Conservation (phyloP, 2,329 filamentous ascomycete species). For the Stagonosporopsis cucurbitacearum region DNA sequence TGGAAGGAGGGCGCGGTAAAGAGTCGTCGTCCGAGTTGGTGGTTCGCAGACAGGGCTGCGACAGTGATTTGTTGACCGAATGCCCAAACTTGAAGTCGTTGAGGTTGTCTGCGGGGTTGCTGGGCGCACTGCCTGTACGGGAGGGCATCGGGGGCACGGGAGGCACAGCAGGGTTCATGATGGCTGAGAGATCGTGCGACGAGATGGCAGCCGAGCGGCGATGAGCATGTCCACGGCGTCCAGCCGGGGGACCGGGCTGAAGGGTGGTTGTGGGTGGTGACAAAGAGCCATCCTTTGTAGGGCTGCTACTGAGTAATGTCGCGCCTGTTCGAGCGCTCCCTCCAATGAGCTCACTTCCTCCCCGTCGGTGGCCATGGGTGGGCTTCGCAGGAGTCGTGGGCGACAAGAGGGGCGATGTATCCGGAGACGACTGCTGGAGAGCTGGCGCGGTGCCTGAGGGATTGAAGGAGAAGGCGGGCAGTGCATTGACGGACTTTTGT, state of each 20-base stretch:
- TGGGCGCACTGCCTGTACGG: conserved; percentile 68
- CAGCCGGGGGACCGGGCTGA: conserved; percentile 56
- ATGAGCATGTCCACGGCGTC: conserved; percentile 76
- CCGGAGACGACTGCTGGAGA: conserved; percentile 42
- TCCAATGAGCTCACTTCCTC: conserved; percentile 86
- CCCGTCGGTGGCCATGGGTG: conserved; percentile 70
- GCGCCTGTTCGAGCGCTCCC: conserved; percentile 63
- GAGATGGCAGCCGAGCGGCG: conserved; percentile 83
- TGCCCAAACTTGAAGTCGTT: conserved; percentile 47
- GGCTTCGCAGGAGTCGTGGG: conserved; percentile 60
- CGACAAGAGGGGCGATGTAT: conserved; percentile 46
- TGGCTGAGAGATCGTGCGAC: conserved; percentile 76
- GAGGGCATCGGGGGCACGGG: conserved; percentile 61
- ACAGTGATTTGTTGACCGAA: conserved; percentile 46
- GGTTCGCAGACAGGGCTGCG: conserved; percentile 49
- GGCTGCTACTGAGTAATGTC: conserved; percentile 71
- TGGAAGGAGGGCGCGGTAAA: conserved; percentile 53
- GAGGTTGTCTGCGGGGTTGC: conserved; percentile 63
- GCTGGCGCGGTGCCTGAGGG: conserved; percentile 49
- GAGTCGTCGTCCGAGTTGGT: conserved; percentile 31
- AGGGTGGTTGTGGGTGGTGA: conserved; percentile 61
- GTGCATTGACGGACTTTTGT: conserved; percentile 51
- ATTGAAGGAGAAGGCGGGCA: conserved; percentile 59
- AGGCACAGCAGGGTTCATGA: conserved; percentile 68
- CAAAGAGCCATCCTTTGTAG: conserved; percentile 69